phyloP scores from a whole-genome alignment of 2,329 filamentous ascomycete genomes.

The Aspergillus ochraceus region DNA sequence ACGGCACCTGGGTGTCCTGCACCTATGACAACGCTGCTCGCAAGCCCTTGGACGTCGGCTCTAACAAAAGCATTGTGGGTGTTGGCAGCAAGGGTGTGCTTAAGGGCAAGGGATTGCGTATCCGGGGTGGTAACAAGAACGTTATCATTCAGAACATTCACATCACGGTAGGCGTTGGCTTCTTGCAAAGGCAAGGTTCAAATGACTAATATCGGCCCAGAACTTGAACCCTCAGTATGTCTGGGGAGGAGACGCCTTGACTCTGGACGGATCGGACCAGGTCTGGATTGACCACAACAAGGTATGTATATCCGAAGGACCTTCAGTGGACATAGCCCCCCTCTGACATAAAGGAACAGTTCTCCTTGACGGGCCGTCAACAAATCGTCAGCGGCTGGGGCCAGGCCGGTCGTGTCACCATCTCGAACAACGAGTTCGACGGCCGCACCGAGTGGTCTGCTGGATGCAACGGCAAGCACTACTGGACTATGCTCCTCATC shows the following conservation, averaged over 20 bases:
- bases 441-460: slow-evolving; percentile 56
- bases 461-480: slow-evolving; percentile 60
- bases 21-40: slow-evolving; percentile 54
- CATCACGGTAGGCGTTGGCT: neutral
- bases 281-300: slow-evolving; percentile 56
- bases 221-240: slow-evolving; percentile 60
- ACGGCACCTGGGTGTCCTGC: slow-evolving; percentile 36
- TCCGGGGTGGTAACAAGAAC: slow-evolving; percentile 51
- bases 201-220: slow-evolving; percentile 4
- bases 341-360: slow-evolving; percentile 31
- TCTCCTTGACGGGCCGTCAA: slow-evolving; percentile 60
- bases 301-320: slow-evolving; percentile 12
- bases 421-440: slow-evolving; percentile 62
- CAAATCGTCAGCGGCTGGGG: slow-evolving; percentile 59
- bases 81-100: slow-evolving; percentile 55
- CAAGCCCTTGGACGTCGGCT: slow-evolving; percentile 53
- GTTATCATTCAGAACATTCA: slow-evolving; percentile 55
- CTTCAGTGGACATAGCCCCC: neutral
- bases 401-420: slow-evolving; percentile 56
- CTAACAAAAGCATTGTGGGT: slow-evolving; percentile 61
- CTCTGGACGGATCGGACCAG: slow-evolving; percentile 45
- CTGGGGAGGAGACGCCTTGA: slow-evolving; percentile 62
- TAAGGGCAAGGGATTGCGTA: slow-evolving; percentile 59
- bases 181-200: too few relatives aligned
- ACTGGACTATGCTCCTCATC: slow-evolving; percentile 43